phyloP scores from a whole-genome alignment of 192 early-diverging fungal genomes.

The Gryganskiella cystojenkinii region DNA sequence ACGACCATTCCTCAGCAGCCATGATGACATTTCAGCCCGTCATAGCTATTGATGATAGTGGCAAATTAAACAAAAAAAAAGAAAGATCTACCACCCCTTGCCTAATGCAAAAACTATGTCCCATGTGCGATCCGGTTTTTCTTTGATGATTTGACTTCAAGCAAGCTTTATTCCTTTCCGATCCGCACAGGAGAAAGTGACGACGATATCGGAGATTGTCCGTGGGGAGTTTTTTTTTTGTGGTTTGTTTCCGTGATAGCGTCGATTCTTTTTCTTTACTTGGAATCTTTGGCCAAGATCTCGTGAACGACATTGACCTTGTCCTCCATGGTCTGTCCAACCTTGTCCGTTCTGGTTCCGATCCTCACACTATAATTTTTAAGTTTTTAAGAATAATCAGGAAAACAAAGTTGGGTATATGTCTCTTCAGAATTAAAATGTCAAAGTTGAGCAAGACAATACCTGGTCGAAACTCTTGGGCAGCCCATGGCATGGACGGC shows the following conservation, averaged over 20 bases:
- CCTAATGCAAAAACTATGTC: no score
- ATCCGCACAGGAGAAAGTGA: no score
- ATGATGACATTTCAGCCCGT: background rate
- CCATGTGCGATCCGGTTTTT: no score
- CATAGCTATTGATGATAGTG: background rate
- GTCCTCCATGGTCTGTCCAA: conserved; percentile 46
- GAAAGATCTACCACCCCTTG: no score
- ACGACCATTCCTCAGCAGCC: conserved; percentile 28
- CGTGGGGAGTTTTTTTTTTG: background rate
- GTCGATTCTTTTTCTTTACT: conserved; percentile 3
- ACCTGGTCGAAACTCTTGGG: conserved; percentile 51
- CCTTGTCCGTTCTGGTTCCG: conserved; percentile 50
- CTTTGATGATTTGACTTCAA: no score
- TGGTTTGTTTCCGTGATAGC: background rate
- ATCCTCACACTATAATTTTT: conserved; percentile 34
- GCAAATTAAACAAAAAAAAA: no score
- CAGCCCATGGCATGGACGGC: conserved; percentile 54
- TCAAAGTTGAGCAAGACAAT: background rate
- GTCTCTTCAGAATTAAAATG: background rate
- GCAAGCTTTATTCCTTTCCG: no score
- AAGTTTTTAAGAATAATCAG: background rate
- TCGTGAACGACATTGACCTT: conserved; percentile 51
- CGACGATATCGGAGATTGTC: no score
- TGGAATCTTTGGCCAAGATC: conserved; percentile 34
- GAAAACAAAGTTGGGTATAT: no score